phyloP scores from a whole-genome alignment of 441 rosid species.

The Gossypium trilobum region DNA sequence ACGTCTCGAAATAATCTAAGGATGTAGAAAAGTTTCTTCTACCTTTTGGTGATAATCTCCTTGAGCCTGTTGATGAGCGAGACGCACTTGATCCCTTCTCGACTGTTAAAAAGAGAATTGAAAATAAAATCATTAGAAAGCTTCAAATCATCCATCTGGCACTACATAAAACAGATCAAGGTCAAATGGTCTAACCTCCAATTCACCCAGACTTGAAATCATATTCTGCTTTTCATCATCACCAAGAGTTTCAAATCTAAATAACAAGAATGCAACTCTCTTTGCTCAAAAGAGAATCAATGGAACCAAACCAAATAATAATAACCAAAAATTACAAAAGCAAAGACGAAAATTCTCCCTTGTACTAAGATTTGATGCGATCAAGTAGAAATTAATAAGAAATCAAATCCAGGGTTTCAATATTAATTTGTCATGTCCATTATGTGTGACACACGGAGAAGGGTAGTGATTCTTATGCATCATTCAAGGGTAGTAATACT shows the following conservation, averaged over 20 bases:
- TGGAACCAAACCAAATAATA: not conserved
- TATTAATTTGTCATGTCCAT: not conserved
- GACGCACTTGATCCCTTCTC: conserved; percentile 43
- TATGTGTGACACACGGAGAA: not conserved
- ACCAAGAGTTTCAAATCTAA: conserved; percentile 49
- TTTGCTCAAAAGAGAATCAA: not conserved
- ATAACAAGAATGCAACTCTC: not conserved
- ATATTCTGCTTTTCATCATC: conserved; percentile 40
- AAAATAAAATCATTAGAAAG: not conserved
- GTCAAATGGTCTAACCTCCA: conserved; percentile 44
- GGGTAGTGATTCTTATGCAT: not conserved
- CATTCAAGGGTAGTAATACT: not conserved
- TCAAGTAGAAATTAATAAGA: not conserved
- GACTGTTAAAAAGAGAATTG: conserved; percentile 26
- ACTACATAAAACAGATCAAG: not conserved
- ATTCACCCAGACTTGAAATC: conserved; percentile 28
- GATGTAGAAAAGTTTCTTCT: not conserved
- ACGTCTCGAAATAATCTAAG: not conserved
- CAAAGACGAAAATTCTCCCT: not conserved
- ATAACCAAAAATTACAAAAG: not conserved
- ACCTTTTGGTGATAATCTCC: conserved; percentile 73
- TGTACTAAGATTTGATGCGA: not conserved
- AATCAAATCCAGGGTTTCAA: not conserved
- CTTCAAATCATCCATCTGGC: conserved; percentile 8
- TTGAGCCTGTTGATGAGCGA: conserved; percentile 65